Percentiles rank a stretch among this genome's conserved stretches.
Evolutionary conservation across 495 filamentous ascomycete genomes (phyloP).

Genomic region (Tuber indicum): DNA sequence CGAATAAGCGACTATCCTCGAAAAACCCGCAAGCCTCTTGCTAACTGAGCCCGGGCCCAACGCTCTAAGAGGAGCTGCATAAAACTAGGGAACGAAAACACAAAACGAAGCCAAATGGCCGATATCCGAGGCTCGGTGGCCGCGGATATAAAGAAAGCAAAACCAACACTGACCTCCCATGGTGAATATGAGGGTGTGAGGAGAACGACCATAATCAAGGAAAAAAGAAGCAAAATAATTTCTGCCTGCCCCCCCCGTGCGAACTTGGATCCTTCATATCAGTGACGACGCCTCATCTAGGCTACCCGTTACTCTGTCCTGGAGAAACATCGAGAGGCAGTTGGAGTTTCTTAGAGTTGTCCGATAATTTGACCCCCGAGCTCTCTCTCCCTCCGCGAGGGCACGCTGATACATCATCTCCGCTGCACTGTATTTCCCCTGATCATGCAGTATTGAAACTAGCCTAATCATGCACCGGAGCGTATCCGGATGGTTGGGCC

Average conservation of each 20-base stretch:
- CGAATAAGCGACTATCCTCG: no score
- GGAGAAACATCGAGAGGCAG: neutral
- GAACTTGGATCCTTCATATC: neutral
- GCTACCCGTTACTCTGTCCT: neutral
- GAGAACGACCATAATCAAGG: no score
- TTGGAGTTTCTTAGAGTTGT: neutral
- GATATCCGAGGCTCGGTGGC: no score
- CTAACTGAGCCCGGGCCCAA: no score
- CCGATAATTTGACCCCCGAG: neutral
- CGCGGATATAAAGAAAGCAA: no score
- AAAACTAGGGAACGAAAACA: no score
- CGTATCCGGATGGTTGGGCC: constrained; percentile 16
- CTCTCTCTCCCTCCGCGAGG: neutral
- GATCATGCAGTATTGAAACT: neutral
- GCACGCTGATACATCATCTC: neutral
- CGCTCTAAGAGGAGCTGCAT: no score
- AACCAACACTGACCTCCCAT: no score
- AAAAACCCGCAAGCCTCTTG: no score
- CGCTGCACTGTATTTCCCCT: neutral
- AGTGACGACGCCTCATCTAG: neutral
- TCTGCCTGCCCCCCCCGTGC: no score
- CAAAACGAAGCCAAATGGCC: no score
- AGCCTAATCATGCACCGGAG: neutral
- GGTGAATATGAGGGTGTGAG: no score
- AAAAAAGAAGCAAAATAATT: neutral